These are phyloP conservation scores for Asclepias syriaca DNA, from an alignment of 257 asterid species.

Conservation along the genomic window DNA sequence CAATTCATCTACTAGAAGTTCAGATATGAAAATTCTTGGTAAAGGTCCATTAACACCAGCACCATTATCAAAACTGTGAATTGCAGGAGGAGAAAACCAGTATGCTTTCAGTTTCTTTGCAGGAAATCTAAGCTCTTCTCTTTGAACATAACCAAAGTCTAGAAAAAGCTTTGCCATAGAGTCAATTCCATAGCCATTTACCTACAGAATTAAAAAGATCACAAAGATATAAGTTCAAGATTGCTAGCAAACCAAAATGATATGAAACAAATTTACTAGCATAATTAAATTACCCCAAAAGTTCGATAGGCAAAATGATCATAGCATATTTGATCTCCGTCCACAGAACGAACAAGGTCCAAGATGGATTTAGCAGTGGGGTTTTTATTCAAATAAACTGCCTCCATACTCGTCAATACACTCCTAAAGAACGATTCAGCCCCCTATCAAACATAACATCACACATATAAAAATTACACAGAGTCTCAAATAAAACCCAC, in stretches of 20 bases:
- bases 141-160: conserved; percentile 77
- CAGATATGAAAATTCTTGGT: conserved; percentile 93
- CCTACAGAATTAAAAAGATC: conserved; percentile 29
- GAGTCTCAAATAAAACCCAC: background rate
- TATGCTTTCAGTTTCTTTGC: conserved; percentile 89
- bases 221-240: background rate
- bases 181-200: conserved; percentile 78
- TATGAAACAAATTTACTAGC: background rate
- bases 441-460: conserved; percentile 41
- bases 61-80: conserved; percentile 30
- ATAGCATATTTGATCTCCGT: conserved; percentile 59
- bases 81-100: conserved; percentile 81
- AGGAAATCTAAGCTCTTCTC: conserved; percentile 86
- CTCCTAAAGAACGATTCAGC: conserved; percentile 78
- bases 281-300: conserved; percentile 49
- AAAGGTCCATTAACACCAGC: conserved; percentile 67
- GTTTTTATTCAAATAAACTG: conserved; percentile 62
- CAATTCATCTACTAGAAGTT: conserved; percentile 89
- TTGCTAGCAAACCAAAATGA: background rate
- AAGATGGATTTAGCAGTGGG: conserved; percentile 79
- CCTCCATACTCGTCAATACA: conserved; percentile 65
- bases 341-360: conserved; percentile 69
- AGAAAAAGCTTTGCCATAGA: conserved; percentile 69
- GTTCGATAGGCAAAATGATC: conserved; percentile 92
- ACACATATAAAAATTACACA: background rate